These are phyloP conservation scores for Xylaria sp. DNA, from an alignment of 2,329 filamentous ascomycete species.

Conservation along the genomic window DNA sequence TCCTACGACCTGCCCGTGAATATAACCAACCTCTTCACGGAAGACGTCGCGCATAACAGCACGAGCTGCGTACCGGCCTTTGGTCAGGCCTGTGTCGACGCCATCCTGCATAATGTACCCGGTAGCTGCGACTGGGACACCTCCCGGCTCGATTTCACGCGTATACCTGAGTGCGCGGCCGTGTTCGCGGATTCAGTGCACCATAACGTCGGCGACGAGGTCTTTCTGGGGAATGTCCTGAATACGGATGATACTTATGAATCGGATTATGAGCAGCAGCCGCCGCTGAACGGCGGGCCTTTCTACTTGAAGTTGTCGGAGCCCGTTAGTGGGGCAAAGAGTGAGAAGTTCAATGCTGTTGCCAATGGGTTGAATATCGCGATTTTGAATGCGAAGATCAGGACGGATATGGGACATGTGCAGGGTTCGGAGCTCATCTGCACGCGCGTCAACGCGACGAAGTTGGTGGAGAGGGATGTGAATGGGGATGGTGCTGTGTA, in stretches of 20 bases:
- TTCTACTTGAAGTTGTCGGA: neutral
- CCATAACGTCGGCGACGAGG: neutral
- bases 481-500: neutral
- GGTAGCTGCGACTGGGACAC: neutral
- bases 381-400: neutral
- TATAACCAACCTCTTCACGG: neutral
- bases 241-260: neutral
- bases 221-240: neutral
- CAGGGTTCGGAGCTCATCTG: neutral
- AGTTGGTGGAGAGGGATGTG: neutral
- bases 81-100: neutral
- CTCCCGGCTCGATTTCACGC: neutral
- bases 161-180: neutral
- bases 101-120: neutral
- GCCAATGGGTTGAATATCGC: neutral
- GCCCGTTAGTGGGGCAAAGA: neutral
- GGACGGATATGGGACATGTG: neutral
- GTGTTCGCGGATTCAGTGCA: neutral
- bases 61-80: neutral
- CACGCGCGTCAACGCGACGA: neutral
- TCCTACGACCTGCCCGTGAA: neutral
- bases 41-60: neutral
- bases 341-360: neutral
- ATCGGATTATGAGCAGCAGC: neutral
- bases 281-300: neutral